phyloP scores from a whole-genome alignment of 2,329 filamentous ascomycete species.

The Lasiodiplodia gonubiensis region DNA sequence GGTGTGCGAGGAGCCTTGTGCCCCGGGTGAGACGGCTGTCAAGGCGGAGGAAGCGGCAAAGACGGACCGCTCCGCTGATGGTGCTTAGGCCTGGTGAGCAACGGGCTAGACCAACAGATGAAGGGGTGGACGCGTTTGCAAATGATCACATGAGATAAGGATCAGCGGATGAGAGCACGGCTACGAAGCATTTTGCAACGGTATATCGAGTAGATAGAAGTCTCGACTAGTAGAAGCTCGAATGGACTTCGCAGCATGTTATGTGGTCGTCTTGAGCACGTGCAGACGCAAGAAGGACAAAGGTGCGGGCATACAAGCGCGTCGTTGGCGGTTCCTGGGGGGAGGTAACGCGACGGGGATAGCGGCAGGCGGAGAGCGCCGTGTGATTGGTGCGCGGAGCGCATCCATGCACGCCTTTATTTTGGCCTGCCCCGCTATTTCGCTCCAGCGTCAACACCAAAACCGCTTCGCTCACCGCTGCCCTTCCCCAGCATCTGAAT shows the following conservation, averaged over 20 bases:
- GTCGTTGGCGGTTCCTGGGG: conserved; percentile 22
- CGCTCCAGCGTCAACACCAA: conserved; percentile 27
- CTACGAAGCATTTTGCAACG: conserved; percentile 20
- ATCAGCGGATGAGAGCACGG: conserved; percentile 22
- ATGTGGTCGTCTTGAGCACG: not conserved
- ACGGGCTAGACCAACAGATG: not conserved
- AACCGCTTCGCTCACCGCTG: conserved; percentile 27
- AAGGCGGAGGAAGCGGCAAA: not conserved
- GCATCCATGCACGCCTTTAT: conserved; percentile 27
- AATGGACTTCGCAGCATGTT: not conserved
- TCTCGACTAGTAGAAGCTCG: not conserved
- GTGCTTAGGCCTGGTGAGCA: not conserved
- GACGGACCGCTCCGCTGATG: not conserved
- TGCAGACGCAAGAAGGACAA: conserved; percentile 10
- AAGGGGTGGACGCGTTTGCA: not conserved
- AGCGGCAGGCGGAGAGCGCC: not conserved
- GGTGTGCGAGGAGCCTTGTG: not conserved
- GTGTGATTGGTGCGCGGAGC: conserved; percentile 16
- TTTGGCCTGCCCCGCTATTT: conserved; percentile 29
- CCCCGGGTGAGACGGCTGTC: not conserved
- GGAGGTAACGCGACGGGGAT: conserved; percentile 3
- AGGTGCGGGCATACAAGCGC: conserved; percentile 11
- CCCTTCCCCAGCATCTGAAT: conserved; percentile 16
- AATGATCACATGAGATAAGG: conserved; percentile 8
- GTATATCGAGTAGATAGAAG: conserved; percentile 5